A percentile compares a stretch with the other conserved stretches of the same genome.
These are phyloP conservation scores for Euclidium syriacum DNA, from an alignment of 345 rosid genomes.

Conservation along the genomic window DNA sequence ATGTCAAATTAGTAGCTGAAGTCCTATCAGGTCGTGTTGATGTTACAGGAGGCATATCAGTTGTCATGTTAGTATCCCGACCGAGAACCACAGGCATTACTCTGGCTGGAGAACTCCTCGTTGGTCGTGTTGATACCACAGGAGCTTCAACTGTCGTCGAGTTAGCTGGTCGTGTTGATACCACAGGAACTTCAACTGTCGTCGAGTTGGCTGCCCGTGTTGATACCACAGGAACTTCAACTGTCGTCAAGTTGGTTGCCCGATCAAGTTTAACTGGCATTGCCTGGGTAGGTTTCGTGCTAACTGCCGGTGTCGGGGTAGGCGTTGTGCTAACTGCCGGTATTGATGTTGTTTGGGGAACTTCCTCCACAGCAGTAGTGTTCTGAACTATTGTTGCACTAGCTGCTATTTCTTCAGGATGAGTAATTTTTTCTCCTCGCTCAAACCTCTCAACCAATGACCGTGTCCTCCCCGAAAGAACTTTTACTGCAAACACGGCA, in stretches of 20 bases:
- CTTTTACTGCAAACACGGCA: constrained; percentile 67
- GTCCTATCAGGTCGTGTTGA: constrained; percentile 13
- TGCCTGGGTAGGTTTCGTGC: constrained; percentile 7
- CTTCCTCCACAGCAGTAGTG: constrained; percentile 23
- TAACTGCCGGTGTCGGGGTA: constrained; percentile 6
- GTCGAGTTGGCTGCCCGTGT: constrained; percentile 18
- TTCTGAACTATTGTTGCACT: constrained; percentile 16
- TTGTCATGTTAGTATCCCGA: constrained; percentile 15
- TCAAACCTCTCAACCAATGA: constrained; percentile 92
- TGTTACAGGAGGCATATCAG: constrained; percentile 18
- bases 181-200: constrained; percentile 27
- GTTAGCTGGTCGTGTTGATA: too few species aligned
- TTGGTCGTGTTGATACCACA: constrained; percentile 19
- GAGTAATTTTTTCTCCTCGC: constrained; percentile 45
- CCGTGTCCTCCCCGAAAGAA: constrained; percentile 85
- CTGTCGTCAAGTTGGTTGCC: constrained; percentile 17
- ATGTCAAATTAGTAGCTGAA: background rate
- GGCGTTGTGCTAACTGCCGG: constrained; percentile 13
- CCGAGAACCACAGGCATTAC: constrained; percentile 34
- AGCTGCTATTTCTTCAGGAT: constrained; percentile 37
- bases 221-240: constrained; percentile 24
- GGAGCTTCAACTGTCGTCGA: constrained; percentile 23
- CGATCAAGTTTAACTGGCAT: constrained; percentile 19
- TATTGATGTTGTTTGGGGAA: constrained; percentile 9
- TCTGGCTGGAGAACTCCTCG: constrained; percentile 20